phyloP scores from a whole-genome alignment of 1,139 yeast genomes.

The Suhomyces terraborum region DNA sequence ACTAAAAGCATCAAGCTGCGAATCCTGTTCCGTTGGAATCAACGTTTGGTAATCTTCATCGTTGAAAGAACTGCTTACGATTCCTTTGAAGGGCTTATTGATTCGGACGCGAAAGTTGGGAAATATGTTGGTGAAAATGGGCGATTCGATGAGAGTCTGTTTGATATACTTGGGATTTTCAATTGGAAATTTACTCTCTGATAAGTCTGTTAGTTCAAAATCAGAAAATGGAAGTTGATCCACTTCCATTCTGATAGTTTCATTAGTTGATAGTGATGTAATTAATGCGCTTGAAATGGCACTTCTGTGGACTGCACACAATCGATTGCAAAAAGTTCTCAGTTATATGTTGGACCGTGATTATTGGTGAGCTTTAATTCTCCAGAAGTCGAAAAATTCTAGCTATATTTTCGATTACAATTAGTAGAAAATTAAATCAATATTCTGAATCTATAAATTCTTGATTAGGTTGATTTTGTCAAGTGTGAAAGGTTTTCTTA shows the following conservation, averaged over 20 bases:
- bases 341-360: too few relatives aligned
- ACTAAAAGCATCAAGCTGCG: conserved; percentile 41
- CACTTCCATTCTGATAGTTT: conserved; percentile 6
- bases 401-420: too few relatives aligned
- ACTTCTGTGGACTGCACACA: background rate
- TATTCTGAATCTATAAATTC: too few relatives aligned
- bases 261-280: background rate
- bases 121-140: conserved; percentile 35
- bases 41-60: conserved; percentile 44
- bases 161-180: conserved; percentile 21
- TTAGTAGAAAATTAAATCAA: too few relatives aligned
- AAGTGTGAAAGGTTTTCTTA: too few relatives aligned
- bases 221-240: conserved; percentile 7
- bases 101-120: conserved; percentile 36
- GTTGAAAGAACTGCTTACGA: conserved; percentile 36
- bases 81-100: conserved; percentile 38
- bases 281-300: background rate
- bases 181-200: background rate
- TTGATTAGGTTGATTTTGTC: too few relatives aligned
- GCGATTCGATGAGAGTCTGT: conserved; percentile 42
- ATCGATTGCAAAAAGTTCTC: background rate
- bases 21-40: conserved; percentile 41
- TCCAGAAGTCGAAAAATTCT: too few relatives aligned
- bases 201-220: conserved; percentile 4
- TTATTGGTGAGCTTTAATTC: too few relatives aligned